These are phyloP conservation scores for Eucalyptus tenuipes DNA, from an alignment of 345 rosid species.

Conservation along the genomic window DNA sequence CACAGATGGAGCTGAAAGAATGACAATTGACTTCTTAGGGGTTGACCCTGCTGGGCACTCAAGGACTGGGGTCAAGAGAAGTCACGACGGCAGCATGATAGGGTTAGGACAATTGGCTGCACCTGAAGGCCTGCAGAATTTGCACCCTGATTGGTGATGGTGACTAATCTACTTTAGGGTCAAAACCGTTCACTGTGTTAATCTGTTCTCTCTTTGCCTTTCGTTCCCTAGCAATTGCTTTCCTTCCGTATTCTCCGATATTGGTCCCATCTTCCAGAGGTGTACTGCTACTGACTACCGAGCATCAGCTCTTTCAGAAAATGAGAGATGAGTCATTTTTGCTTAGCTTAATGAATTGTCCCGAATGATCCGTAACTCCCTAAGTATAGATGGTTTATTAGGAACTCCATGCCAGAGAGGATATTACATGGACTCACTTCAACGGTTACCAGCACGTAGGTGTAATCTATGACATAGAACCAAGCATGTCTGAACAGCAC, in stretches of 20 bases:
- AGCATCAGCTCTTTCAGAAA: neutral
- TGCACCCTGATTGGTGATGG: conserved; percentile 23
- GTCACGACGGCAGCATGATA: neutral
- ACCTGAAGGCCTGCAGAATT: conserved; percentile 6
- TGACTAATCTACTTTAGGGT: neutral
- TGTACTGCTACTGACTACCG: neutral
- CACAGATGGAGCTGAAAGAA: conserved; percentile 12
- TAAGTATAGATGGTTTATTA: neutral
- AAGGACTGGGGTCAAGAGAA: conserved; percentile 3
- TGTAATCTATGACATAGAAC: neutral
- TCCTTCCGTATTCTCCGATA: neutral
- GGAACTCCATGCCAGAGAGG: neutral
- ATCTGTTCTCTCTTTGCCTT: neutral
- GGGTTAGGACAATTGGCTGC: conserved; percentile 5
- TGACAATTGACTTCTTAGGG: conserved; percentile 40
- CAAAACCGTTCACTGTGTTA: neutral
- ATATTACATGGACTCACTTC: neutral
- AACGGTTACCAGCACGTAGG: neutral
- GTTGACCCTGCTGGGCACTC: conserved; percentile 22
- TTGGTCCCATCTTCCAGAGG: neutral
- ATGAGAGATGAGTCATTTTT: neutral
- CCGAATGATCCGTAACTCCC: neutral
- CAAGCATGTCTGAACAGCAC: neutral
- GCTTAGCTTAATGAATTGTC: neutral
- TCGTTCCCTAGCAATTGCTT: neutral